phyloP scores from a whole-genome alignment of 2,329 filamentous ascomycete species.

The Exophiala xenobiotica region DNA sequence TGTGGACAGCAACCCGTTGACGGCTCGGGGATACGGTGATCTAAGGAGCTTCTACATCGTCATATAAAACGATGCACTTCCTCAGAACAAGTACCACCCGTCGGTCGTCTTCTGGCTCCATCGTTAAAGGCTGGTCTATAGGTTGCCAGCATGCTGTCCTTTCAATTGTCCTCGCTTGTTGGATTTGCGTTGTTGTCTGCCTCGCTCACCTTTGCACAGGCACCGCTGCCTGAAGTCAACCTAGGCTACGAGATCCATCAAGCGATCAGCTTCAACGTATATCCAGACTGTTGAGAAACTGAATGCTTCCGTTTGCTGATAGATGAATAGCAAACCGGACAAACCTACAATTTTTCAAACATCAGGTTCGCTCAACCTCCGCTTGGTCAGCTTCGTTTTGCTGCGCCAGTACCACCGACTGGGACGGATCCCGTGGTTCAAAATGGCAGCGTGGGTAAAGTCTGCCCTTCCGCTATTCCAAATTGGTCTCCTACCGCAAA shows the following conservation, averaged over 20 bases:
- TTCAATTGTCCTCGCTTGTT: not conserved
- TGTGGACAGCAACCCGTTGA: too few species aligned
- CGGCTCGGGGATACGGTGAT: too few species aligned
- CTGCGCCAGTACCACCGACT: constrained; percentile 45
- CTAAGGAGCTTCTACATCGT: too few species aligned
- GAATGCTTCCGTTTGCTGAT: not conserved
- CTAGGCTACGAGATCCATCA: constrained; percentile 55
- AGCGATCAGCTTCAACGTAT: constrained; percentile 36
- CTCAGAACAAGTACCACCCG: too few species aligned
- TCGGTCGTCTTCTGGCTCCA: not conserved
- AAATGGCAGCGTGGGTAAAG: constrained; percentile 42
- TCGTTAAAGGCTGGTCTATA: not conserved
- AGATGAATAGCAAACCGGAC: constrained; percentile 34
- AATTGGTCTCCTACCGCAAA: constrained; percentile 43
- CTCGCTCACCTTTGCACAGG: constrained; percentile 7
- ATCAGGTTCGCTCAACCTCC: constrained; percentile 58
- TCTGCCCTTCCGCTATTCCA: constrained; percentile 48
- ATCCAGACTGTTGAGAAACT: not conserved
- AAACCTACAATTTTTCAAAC: constrained; percentile 56
- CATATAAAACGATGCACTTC: too few species aligned
- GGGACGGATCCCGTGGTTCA: constrained; percentile 48
- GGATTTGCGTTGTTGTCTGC: not conserved
- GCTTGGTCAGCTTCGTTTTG: constrained; percentile 51
- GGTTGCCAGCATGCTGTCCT: constrained; percentile 2
- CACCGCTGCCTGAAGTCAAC: constrained; percentile 46